A percentile compares a stretch with the other conserved stretches of the same genome.
Evolutionary conservation across 2,329 filamentous ascomycete genomes (phyloP).

Genomic region (Epichloe sp.): DNA sequence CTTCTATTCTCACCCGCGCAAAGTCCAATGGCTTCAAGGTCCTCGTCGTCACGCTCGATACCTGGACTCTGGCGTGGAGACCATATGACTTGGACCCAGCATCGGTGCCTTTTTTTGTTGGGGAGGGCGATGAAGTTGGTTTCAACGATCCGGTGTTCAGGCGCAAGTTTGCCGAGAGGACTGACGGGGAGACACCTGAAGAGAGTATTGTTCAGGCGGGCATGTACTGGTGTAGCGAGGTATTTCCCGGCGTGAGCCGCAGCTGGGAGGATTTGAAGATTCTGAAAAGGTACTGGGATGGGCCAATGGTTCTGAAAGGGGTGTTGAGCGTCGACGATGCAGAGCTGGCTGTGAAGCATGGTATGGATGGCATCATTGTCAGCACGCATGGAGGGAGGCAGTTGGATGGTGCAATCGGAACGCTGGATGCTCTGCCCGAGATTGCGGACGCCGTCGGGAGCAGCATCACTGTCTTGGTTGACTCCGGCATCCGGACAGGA

Average conservation of each 20-base stretch:
- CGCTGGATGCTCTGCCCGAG: conserved; percentile 39
- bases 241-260: conserved; percentile 34
- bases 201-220: conserved; percentile 36
- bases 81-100: conserved; percentile 52
- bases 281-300: conserved; percentile 46
- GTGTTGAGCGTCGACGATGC: conserved; percentile 28
- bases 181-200: conserved; percentile 32
- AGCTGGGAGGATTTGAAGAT: conserved; percentile 50
- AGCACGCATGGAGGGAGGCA: conserved; percentile 31
- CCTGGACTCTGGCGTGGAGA: conserved; percentile 55
- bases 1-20: conserved; percentile 48
- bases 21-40: conserved; percentile 48
- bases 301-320: conserved; percentile 31
- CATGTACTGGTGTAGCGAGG: conserved; percentile 36
- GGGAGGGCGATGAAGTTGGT: conserved; percentile 46
- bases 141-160: conserved; percentile 54
- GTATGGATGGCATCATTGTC: conserved; percentile 26
- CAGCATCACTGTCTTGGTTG: conserved; percentile 41
- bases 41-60: conserved; percentile 62
- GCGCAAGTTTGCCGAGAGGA: conserved; percentile 17
- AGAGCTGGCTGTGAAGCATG: conserved; percentile 21
- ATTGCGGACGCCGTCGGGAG: conserved; percentile 42
- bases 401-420: conserved; percentile 26
- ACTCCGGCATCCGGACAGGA: conserved; percentile 27
- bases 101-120: conserved; percentile 46